Conservation (phyloP, 768 basidiomycete species). For the Pisolithus sp. region DNA sequence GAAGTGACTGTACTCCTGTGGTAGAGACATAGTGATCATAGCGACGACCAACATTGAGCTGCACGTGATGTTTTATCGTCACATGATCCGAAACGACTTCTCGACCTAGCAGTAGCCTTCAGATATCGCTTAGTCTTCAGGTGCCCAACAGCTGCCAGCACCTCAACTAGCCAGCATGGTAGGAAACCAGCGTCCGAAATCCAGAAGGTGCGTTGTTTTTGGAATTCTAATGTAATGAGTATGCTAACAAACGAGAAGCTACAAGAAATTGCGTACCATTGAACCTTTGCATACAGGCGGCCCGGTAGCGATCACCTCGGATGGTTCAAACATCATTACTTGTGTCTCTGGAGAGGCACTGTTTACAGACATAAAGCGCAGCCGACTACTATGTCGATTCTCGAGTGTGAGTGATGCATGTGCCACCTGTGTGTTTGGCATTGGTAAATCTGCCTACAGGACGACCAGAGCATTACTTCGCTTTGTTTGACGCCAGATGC, state of each 20-base stretch:
- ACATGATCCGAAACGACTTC: no score
- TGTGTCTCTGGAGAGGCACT: slow-evolving; percentile 84
- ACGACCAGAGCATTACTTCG: slow-evolving; percentile 77
- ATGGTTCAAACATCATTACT: slow-evolving; percentile 76
- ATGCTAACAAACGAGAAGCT: slow-evolving; percentile 39
- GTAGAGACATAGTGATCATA: no score
- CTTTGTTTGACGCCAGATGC: slow-evolving; percentile 75
- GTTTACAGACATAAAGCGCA: slow-evolving; percentile 72
- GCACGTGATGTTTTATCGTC: no score
- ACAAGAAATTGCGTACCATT: slow-evolving; percentile 67
- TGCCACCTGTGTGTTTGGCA: not conserved
- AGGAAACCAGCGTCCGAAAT: slow-evolving; percentile 31
- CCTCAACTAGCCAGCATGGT: slow-evolving; percentile 7
- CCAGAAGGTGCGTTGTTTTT: slow-evolving; percentile 35
- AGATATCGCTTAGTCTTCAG: not conserved
- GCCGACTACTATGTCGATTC: slow-evolving; percentile 74
- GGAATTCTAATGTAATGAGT: not conserved
- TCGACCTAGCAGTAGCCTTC: no score
- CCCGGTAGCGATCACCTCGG: slow-evolving; percentile 69
- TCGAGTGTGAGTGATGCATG: slow-evolving; percentile 56
- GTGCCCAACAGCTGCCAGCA: not conserved
- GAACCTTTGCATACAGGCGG: slow-evolving; percentile 86
- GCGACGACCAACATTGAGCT: no score
- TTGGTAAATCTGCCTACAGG: slow-evolving; percentile 42
- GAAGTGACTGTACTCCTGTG: no score